Conservation (phyloP, 768 basidiomycete species). For the Boletus insuetus region DNA sequence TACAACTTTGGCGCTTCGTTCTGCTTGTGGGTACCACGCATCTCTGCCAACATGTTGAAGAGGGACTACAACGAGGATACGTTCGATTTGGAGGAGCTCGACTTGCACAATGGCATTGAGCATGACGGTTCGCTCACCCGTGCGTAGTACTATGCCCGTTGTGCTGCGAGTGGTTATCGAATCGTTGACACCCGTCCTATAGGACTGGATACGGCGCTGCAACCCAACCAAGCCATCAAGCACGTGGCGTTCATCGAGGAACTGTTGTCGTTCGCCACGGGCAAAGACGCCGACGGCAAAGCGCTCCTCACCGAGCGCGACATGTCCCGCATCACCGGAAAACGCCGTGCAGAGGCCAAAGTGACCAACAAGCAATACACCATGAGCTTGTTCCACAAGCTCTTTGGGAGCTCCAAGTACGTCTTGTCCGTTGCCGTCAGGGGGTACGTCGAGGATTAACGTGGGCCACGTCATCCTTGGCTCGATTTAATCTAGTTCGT, state of each 20-base stretch:
- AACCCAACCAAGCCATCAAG: slow-evolving; percentile 51
- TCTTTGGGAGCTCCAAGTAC: slow-evolving; percentile 71
- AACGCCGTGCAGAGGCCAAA: slow-evolving; percentile 60
- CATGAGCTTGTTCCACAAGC: slow-evolving; percentile 48
- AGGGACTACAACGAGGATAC: slow-evolving; percentile 54
- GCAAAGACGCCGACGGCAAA: slow-evolving; percentile 49
- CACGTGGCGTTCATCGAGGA: slow-evolving; percentile 53
- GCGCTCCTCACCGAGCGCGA: slow-evolving; percentile 54
- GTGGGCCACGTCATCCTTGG: background rate
- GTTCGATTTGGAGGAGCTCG: slow-evolving; percentile 65
- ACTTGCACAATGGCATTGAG: slow-evolving; percentile 62
- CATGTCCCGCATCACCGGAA: slow-evolving; percentile 53
- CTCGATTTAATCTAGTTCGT: slow-evolving; percentile 42
- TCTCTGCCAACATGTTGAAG: slow-evolving; percentile 54
- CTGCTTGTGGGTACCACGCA: slow-evolving; percentile 63
- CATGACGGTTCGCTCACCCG: slow-evolving; percentile 36
- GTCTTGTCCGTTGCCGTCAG: slow-evolving; percentile 18
- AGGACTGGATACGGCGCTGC: slow-evolving; percentile 54
- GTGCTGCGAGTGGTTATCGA: too few relatives aligned
- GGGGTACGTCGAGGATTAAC: background rate
- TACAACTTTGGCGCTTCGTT: slow-evolving; percentile 74
- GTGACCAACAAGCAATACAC: slow-evolving; percentile 58
- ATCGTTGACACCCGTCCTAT: background rate
- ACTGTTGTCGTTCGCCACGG: slow-evolving; percentile 57
- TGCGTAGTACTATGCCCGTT: slow-evolving; percentile 9